Evolutionary conservation across 306 rosid genomes (phyloP).

Genomic region (Albizia julibrissin): DNA sequence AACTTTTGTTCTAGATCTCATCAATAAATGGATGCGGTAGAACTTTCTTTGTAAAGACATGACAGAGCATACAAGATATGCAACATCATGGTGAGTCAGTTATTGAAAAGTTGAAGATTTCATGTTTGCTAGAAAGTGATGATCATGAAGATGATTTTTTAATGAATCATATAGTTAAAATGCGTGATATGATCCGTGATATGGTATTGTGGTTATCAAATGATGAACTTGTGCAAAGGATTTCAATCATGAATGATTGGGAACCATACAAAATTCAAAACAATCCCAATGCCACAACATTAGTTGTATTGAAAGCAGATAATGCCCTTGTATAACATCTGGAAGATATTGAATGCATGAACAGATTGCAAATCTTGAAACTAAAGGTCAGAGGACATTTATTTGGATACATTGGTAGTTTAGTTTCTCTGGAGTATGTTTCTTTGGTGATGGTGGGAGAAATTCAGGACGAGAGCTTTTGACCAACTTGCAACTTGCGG

Average conservation of each 20-base stretch:
- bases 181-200: constrained; percentile 18
- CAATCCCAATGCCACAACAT: background rate
- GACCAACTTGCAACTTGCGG: background rate
- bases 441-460: too few relatives aligned
- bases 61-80: background rate
- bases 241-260: background rate
- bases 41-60: background rate
- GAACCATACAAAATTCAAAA: background rate
- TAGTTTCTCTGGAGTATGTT: background rate
- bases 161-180: background rate
- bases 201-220: constrained; percentile 6
- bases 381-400: too few relatives aligned
- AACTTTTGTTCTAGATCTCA: background rate
- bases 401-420: background rate
- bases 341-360: background rate
- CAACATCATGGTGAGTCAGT: background rate
- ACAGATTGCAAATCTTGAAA: background rate
- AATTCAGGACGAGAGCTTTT: too few relatives aligned
- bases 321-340: background rate
- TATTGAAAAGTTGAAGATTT: constrained; percentile 2
- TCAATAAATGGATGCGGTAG: background rate
- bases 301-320: too few relatives aligned
- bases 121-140: constrained; percentile 7
- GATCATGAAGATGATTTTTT: background rate
- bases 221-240: background rate